A percentile compares a stretch with the other conserved stretches of the same genome.
phyloP scores from a whole-genome alignment of 257 asterid genomes.

The Euphrasia confusa region DNA sequence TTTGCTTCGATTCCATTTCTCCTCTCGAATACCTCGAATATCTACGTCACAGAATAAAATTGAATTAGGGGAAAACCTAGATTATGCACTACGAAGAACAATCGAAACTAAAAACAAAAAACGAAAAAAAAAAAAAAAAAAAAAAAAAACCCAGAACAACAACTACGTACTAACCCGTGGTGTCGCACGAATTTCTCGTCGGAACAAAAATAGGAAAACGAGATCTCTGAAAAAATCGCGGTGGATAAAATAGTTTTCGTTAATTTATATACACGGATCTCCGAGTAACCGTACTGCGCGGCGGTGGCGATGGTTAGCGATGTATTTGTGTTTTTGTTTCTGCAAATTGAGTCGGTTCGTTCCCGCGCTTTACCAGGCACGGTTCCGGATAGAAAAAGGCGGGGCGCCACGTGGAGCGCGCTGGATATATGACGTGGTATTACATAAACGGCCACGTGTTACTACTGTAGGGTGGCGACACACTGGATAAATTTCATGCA shows the following conservation, averaged over 20 bases:
- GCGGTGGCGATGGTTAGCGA: slow-evolving; percentile 32
- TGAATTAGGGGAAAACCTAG: neutral
- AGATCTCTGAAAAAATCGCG: neutral
- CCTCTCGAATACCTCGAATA: neutral
- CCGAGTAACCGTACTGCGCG: neutral
- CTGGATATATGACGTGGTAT: slow-evolving; percentile 24
- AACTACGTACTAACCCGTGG: neutral
- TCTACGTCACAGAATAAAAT: neutral
- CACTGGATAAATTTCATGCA: neutral
- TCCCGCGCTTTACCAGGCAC: slow-evolving; percentile 48
- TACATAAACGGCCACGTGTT: slow-evolving; percentile 16
- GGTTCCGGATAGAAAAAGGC: slow-evolving; percentile 29
- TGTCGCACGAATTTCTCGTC: neutral
- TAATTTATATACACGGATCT: too few species aligned
- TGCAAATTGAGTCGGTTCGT: slow-evolving; percentile 37
- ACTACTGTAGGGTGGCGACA: neutral
- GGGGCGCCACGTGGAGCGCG: slow-evolving; percentile 22
- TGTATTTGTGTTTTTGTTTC: slow-evolving; percentile 19
- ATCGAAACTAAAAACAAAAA: slow-evolving; percentile 11
- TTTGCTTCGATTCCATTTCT: slow-evolving; percentile 61
- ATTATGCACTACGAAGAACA: neutral
- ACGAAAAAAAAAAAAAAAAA: neutral
- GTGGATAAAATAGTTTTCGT: too few species aligned
- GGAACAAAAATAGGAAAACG: neutral
- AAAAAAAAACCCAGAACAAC: neutral